These are phyloP conservation scores for Hirschfeldia incana DNA, from an alignment of 345 rosid species.

Conservation along the genomic window DNA sequence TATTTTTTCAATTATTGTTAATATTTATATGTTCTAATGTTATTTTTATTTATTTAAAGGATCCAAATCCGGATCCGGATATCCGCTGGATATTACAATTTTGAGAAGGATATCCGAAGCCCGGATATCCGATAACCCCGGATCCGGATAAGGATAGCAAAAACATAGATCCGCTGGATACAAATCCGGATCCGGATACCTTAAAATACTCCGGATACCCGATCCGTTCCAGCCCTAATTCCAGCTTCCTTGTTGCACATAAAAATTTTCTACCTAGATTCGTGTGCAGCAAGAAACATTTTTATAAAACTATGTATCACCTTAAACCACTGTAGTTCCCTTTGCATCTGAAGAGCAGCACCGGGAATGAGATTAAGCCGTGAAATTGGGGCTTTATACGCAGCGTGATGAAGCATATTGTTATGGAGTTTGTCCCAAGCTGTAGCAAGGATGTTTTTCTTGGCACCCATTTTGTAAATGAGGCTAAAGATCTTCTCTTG, in stretches of 20 bases:
- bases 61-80: too few relatives aligned
- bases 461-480: slow-evolving; percentile 61
- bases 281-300: slow-evolving; percentile 22
- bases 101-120: too few relatives aligned
- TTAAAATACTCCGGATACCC: too few relatives aligned
- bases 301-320: slow-evolving; percentile 33
- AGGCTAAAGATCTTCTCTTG: slow-evolving; percentile 78
- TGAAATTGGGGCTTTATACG: slow-evolving; percentile 53
- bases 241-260: background rate
- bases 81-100: too few relatives aligned
- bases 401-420: slow-evolving; percentile 78
- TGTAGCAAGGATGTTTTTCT: slow-evolving; percentile 52
- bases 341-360: slow-evolving; percentile 81
- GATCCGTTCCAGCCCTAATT: too few relatives aligned
- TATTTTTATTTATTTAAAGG: too few relatives aligned
- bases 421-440: slow-evolving; percentile 45
- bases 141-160: too few relatives aligned
- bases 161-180: too few relatives aligned
- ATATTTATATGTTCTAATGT: too few relatives aligned
- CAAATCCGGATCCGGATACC: too few relatives aligned
- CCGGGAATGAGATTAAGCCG: slow-evolving; percentile 64
- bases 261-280: background rate
- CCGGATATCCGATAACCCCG: too few relatives aligned
- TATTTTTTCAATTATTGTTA: too few relatives aligned
- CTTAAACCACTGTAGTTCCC: slow-evolving; percentile 84